These are phyloP conservation scores for Pichia paraexigua DNA, from an alignment of 805 yeast species.

Conservation along the genomic window DNA sequence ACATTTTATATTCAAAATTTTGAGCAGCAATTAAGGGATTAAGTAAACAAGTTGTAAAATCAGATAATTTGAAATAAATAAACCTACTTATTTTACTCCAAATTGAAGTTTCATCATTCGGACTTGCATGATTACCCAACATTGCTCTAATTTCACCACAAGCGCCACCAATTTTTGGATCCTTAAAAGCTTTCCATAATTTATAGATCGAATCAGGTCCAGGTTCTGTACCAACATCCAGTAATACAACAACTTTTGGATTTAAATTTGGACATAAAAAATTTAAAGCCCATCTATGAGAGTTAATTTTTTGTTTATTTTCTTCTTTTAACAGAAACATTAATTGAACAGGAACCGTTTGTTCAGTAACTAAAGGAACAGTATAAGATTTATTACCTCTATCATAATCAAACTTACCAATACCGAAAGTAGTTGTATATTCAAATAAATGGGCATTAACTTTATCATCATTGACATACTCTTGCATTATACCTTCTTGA, in stretches of 20 bases:
- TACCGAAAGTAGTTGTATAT: constrained; percentile 85
- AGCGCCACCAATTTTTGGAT: constrained; percentile 86
- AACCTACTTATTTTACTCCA: constrained; percentile 17
- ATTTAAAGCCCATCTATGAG: constrained; percentile 95
- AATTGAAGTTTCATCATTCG: constrained; percentile 25
- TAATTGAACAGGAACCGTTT: constrained; percentile 72
- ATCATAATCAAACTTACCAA: constrained; percentile 36
- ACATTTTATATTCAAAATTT: constrained; percentile 92
- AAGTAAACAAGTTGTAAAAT: constrained; percentile 46
- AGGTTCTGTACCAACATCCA: constrained; percentile 95
- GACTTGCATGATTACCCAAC: constrained; percentile 26
- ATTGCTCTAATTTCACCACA: constrained; percentile 94
- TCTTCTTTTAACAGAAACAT: constrained; percentile 83
- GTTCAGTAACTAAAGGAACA: constrained; percentile 58
- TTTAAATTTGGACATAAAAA: constrained; percentile 75
- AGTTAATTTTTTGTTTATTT: constrained; percentile 83
- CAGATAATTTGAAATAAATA: constrained; percentile 40
- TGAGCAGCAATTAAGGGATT: constrained; percentile 89
- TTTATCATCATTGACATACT: constrained; percentile 69
- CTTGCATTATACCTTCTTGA: constrained; percentile 93
- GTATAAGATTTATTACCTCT: constrained; percentile 38
- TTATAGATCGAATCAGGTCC: constrained; percentile 79
- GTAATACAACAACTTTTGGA: constrained; percentile 73
- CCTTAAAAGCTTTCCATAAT: constrained; percentile 78
- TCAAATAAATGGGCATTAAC: constrained; percentile 89